Base-by-base conservation (phyloP, 352 stramenopile genomes). In the Phytophthora hibernalis region DNA sequence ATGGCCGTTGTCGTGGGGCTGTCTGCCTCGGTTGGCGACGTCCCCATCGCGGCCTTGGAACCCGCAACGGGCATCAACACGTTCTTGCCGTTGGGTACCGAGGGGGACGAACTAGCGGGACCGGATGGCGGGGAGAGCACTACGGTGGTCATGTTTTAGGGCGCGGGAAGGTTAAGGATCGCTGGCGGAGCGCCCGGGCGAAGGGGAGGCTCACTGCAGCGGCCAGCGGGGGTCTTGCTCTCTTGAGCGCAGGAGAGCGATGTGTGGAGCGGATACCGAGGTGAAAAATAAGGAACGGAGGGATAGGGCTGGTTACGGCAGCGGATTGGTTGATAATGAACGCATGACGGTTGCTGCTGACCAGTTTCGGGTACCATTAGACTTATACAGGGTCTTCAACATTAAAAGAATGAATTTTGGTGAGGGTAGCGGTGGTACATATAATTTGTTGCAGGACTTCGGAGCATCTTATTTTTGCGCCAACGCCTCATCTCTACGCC, bases 91-190 rank as follows among this genome's bases (percentile, higher is more conserved):
- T 2, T 61, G 5, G 74, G 61, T 5, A 58, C 54, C n/a, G 72
- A 21, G 7, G 64, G 15, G 12, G 72, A 44, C 13, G 75, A 58
- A 24, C 61, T 74, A 11, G 69, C 10, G 18, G 71, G 57, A 0
- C 68, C 48, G 10, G 77, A 66, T 10, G 79, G 45, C 13, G 76
- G 69, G 43, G 82, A 76, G 22, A 89, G 60, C 28, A 88, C 72
- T 21, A 86, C 72, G 10, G 78, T 85, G 10, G 80, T 89, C 82
- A 91, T 89, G n/a, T 15, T 21, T 35, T 30, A 13, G 15, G 13
- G 6, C 5, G 16, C 38, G 2, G 13, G 31, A 10, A 9, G 45
- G 16, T 7, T 3, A 2, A 13, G 15, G 11, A 24, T 28, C 28
- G 7, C 15, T 66, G 16, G 11, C 21, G 35, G 47, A 37, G 60